These are phyloP conservation scores for Exophiala lecanii-corni DNA, from an alignment of 2,329 filamentous ascomycete species.

Conservation along the genomic window DNA sequence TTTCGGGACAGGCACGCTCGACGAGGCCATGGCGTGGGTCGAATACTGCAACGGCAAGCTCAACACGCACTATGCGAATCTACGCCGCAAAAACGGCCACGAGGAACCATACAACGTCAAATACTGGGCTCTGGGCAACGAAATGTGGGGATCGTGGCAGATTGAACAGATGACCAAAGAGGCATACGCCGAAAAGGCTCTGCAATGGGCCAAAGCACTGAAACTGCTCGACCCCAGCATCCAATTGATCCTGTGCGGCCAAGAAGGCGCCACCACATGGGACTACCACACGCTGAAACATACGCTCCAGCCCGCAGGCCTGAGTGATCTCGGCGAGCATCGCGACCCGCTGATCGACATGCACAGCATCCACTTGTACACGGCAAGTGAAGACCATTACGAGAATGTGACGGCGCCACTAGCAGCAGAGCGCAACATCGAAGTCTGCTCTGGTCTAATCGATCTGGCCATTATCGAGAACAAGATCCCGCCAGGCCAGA, in stretches of 20 bases:
- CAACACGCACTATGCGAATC: conserved; percentile 76
- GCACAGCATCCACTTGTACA: conserved; percentile 79
- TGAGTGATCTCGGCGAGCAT: conserved; percentile 36
- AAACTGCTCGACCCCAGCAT: conserved; percentile 58
- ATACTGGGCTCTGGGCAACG: conserved; percentile 82
- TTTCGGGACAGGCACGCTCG: conserved; percentile 66
- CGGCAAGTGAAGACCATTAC: conserved; percentile 50
- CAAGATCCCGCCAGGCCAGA: conserved; percentile 50
- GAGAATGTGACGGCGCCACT: conserved; percentile 60
- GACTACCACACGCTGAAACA: conserved; percentile 69
- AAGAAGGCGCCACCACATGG: conserved; percentile 65
- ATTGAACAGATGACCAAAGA: conserved; percentile 57
- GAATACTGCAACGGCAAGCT: conserved; percentile 80
- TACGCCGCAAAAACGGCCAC: conserved; percentile 69
- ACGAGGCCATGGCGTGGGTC: conserved; percentile 57
- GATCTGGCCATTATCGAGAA: conserved; percentile 68
- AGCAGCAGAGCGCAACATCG: conserved; percentile 67
- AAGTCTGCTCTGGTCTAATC: conserved; percentile 64
- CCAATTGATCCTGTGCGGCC: conserved; percentile 67
- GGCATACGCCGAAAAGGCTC: conserved; percentile 53
- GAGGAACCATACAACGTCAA: conserved; percentile 74
- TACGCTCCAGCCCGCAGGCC: conserved; percentile 52
- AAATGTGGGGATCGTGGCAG: conserved; percentile 58
- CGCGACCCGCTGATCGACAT: conserved; percentile 59
- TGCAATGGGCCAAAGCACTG: conserved; percentile 31